Percentiles rank a stretch among this genome's conserved stretches.
Evolutionary conservation across 2,329 filamentous ascomycete species (phyloP).

Genomic region (Arthrobotrys sphaeroides): DNA sequence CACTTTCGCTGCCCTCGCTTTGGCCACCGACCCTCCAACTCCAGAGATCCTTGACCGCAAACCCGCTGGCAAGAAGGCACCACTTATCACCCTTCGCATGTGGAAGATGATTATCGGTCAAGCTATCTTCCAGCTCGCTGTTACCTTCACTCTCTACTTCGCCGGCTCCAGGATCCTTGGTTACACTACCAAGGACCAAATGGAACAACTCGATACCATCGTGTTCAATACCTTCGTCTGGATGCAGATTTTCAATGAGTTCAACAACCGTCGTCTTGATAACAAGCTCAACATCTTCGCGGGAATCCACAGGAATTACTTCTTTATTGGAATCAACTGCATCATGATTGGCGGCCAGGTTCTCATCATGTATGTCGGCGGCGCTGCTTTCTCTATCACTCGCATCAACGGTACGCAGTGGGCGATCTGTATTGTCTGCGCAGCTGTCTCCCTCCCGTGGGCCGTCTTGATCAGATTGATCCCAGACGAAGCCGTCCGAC

Average conservation of each 20-base stretch:
- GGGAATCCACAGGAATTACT: conserved; percentile 82
- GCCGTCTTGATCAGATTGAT: conserved; percentile 82
- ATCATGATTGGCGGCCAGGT: conserved; percentile 90
- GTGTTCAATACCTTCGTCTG: conserved; percentile 99
- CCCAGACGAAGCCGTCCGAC: conserved; percentile 74
- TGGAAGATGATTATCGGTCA: conserved; percentile 99
- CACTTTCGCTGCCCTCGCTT: conserved; percentile 85
- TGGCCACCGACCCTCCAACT: conserved; percentile 89
- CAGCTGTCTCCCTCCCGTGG: conserved; percentile 83
- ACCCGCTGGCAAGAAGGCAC: conserved; percentile 77
- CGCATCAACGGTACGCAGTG: conserved; percentile 78
- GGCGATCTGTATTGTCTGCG: conserved; percentile 85
- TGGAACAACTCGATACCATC: conserved; percentile 74
- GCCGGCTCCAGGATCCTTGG: conserved; percentile 71
- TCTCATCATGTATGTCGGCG: conserved; percentile 88
- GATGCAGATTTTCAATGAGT: conserved; percentile 99
- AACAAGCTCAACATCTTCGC: conserved; percentile 97
- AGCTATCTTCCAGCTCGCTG: conserved; percentile 82
- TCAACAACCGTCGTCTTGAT: conserved; percentile 90
- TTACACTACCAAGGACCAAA: conserved; percentile 65
- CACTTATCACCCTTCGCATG: conserved; percentile 88
- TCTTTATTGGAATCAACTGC: conserved; percentile 85
- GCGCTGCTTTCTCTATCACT: conserved; percentile 78
- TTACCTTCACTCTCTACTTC: conserved; percentile 85
- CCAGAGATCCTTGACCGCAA: conserved; percentile 82